Evolutionary conservation across 163 green algal genomes (phyloP).

Genomic region (Scenedesmus sp.): DNA sequence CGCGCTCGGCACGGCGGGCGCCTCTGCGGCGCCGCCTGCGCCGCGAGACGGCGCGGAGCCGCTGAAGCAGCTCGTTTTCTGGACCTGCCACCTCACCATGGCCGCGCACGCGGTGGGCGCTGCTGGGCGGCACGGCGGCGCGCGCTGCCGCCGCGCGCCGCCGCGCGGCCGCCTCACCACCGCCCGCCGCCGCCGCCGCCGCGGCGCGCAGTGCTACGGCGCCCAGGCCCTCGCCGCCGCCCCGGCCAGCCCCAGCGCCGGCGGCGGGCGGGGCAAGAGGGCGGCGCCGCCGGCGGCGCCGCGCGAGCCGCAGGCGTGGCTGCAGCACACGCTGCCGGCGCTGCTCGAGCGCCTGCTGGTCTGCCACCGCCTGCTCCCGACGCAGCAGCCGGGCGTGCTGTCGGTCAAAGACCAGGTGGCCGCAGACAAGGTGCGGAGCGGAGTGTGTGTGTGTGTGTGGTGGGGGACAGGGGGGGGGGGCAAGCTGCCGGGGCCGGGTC

Average conservation of each 20-base stretch:
- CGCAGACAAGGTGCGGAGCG: conserved; percentile 34
- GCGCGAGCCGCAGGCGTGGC: conserved; percentile 5
- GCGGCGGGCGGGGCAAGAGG: too few species aligned
- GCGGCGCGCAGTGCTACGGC: neutral
- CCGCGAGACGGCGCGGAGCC: neutral
- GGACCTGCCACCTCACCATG: conserved; percentile 32
- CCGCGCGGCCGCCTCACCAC: neutral
- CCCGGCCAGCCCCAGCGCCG: too few species aligned
- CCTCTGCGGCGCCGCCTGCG: too few species aligned
- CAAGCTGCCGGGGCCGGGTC: too few species aligned
- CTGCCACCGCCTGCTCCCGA: neutral
- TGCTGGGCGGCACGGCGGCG: too few species aligned
- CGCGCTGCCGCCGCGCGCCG: too few species aligned
- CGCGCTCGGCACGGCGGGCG: too few species aligned
- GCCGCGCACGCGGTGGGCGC: too few species aligned
- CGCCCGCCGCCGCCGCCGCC: neutral
- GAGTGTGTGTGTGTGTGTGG: too few species aligned
- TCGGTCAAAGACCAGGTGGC: neutral
- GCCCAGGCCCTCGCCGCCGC: neutral
- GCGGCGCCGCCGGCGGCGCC: too few species aligned
- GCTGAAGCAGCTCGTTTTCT: conserved; percentile 32
- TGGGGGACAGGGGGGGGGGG: too few species aligned
- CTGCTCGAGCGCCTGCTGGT: neutral
- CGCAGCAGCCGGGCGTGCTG: neutral
- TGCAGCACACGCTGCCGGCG: conserved; percentile 3